Evolutionary conservation across 2,329 filamentous ascomycete species (phyloP).

Genomic region (Talaromyces sp.): DNA sequence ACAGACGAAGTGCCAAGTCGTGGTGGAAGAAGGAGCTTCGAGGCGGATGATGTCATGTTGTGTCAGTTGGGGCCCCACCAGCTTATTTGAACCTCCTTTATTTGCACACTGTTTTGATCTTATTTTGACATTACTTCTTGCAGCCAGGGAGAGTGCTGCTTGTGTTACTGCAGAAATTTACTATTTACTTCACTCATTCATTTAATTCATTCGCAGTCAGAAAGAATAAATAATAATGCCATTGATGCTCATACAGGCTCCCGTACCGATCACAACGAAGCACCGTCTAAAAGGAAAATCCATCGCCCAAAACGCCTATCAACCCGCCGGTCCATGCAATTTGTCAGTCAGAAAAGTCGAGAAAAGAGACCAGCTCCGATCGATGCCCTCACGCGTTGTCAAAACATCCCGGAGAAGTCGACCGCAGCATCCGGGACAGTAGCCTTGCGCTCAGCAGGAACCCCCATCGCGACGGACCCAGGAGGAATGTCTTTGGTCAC

Average conservation of each 20-base stretch:
- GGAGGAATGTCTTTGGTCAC: conserved; percentile 25
- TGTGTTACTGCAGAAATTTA: neutral
- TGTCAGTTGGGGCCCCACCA: neutral
- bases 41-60: conserved; percentile 12
- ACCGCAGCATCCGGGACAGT: neutral
- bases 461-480: conserved; percentile 33
- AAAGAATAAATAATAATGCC: neutral
- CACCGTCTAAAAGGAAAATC: neutral
- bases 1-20: neutral
- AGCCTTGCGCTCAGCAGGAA: conserved; percentile 22
- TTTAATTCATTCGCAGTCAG: neutral
- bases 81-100: neutral
- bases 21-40: neutral
- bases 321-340: neutral
- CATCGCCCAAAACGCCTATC: neutral
- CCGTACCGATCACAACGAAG: neutral
- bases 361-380: neutral
- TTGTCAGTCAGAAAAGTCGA: neutral
- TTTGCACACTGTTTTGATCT: neutral
- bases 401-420: neutral
- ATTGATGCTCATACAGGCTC: neutral
- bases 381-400: conserved; percentile 13
- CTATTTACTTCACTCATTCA: neutral
- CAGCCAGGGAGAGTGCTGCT: neutral
- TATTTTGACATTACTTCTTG: neutral